Percentiles rank a stretch among this genome's conserved stretches.
Evolutionary conservation across 2,329 filamentous ascomycete genomes (phyloP).

Genomic region (Penicillium sp.): DNA sequence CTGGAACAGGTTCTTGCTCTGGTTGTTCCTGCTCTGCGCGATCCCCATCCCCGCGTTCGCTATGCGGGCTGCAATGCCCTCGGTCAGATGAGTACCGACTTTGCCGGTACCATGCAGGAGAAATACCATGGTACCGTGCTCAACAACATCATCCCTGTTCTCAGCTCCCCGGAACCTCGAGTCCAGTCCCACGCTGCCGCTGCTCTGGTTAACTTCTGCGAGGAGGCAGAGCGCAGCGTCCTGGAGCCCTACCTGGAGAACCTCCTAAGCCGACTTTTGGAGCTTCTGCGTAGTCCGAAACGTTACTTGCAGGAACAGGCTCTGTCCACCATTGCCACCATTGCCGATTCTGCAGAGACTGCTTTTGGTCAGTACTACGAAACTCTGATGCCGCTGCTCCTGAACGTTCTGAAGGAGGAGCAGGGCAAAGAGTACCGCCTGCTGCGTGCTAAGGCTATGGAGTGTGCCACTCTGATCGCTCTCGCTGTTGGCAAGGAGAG

Average conservation of each 20-base stretch:
- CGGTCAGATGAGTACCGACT: constrained; percentile 99
- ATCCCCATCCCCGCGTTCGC: constrained; percentile 86
- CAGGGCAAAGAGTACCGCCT: constrained; percentile 90
- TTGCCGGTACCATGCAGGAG: constrained; percentile 94
- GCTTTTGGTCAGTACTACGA: constrained; percentile 95
- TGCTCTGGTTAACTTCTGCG: constrained; percentile 98
- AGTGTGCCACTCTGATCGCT: constrained; percentile 90
- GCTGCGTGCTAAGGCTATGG: constrained; percentile 95
- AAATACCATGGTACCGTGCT: constrained; percentile 87
- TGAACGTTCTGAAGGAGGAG: constrained; percentile 81
- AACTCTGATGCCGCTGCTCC: constrained; percentile 88
- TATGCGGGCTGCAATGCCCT: constrained; percentile 98
- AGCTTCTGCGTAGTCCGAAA: constrained; percentile 83
- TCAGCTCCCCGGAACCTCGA: constrained; percentile 81
- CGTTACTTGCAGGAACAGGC: constrained; percentile 97
- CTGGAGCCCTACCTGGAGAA: constrained; percentile 90
- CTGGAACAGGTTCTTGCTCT: constrained; percentile 89
- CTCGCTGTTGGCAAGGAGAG: constrained; percentile 90
- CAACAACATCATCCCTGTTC: constrained; percentile 83
- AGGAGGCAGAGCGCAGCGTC: constrained; percentile 88
- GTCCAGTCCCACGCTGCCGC: constrained; percentile 96
- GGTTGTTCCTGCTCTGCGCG: constrained; percentile 84
- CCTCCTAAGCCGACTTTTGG: constrained; percentile 76
- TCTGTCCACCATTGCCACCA: constrained; percentile 93
- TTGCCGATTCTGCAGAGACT: constrained; percentile 94